phyloP scores from a whole-genome alignment of 2,329 filamentous ascomycete species.

The Epichloe typhina region DNA sequence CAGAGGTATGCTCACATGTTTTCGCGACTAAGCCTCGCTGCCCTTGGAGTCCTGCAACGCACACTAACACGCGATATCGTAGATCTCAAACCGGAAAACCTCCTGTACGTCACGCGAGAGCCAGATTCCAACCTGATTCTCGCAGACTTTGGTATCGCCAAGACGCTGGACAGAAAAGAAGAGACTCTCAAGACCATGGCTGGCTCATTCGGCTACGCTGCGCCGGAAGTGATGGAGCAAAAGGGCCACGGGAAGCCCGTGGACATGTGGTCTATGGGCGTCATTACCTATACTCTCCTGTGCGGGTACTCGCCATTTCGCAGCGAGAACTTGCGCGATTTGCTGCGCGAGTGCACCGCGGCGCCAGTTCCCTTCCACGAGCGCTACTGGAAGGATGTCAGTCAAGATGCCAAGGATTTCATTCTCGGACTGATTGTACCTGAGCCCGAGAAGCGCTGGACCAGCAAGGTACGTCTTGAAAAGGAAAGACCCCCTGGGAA shows the following conservation, averaged over 20 bases:
- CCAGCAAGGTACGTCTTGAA: slow-evolving; percentile 50
- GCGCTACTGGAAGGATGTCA: slow-evolving; percentile 97
- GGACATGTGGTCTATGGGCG: slow-evolving; percentile 98
- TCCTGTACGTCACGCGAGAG: slow-evolving; percentile 77
- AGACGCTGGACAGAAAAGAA: slow-evolving; percentile 84
- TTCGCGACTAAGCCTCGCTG: not conserved
- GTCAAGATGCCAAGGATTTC: slow-evolving; percentile 88
- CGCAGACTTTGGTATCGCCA: slow-evolving; percentile 96
- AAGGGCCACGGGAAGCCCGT: slow-evolving; percentile 95
- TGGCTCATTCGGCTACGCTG: slow-evolving; percentile 93
- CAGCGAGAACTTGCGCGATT: slow-evolving; percentile 80
- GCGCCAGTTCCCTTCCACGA: slow-evolving; percentile 88
- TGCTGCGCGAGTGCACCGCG: slow-evolving; percentile 86
- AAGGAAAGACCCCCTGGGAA: too few relatives aligned
- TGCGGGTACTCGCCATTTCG: slow-evolving; percentile 98
- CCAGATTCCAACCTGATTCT: slow-evolving; percentile 75
- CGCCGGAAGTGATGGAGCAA: slow-evolving; percentile 97
- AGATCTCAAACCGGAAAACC: slow-evolving; percentile 98
- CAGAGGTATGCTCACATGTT: slow-evolving; percentile 48
- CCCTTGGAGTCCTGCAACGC: too few relatives aligned
- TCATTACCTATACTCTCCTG: slow-evolving; percentile 95
- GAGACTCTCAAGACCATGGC: slow-evolving; percentile 97
- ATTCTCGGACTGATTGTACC: slow-evolving; percentile 72
- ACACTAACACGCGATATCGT: not conserved
- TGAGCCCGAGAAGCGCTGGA: slow-evolving; percentile 61